phyloP scores from a whole-genome alignment of 352 stramenopile species.

The Pythium graminicola region DNA sequence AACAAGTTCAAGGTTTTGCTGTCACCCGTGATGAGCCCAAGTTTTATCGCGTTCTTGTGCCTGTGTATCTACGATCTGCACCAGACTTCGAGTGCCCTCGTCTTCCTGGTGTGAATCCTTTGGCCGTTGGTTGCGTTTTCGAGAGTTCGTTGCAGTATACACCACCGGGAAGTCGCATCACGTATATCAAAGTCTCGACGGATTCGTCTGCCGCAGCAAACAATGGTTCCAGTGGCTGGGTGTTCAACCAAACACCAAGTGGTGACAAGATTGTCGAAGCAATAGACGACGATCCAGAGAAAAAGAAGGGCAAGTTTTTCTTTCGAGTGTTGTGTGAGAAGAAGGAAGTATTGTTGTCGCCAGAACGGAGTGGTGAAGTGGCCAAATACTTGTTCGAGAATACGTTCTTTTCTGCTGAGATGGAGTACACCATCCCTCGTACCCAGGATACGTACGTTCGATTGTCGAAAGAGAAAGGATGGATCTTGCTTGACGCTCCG shows the following conservation, averaged over 20 bases:
- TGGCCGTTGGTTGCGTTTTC: slow-evolving; percentile 66
- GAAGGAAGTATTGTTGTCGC: slow-evolving; percentile 70
- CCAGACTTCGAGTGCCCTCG: slow-evolving; percentile 74
- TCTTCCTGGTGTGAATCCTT: slow-evolving; percentile 52
- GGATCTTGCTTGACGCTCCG: slow-evolving; percentile 47
- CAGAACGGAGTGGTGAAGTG: slow-evolving; percentile 57
- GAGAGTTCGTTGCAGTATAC: slow-evolving; percentile 76
- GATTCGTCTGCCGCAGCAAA: slow-evolving; percentile 33
- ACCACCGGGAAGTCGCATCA: slow-evolving; percentile 64
- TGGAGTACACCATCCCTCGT: slow-evolving; percentile 72
- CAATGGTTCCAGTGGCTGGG: slow-evolving; percentile 47
- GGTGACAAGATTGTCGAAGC: slow-evolving; percentile 63
- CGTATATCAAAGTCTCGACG: slow-evolving; percentile 72
- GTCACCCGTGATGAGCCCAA: slow-evolving; percentile 61
- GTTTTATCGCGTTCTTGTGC: slow-evolving; percentile 68
- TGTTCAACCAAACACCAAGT: slow-evolving; percentile 59
- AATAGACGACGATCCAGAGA: slow-evolving; percentile 65
- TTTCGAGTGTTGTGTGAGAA: slow-evolving; percentile 63
- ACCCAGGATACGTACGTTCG: slow-evolving; percentile 69
- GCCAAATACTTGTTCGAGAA: slow-evolving; percentile 56
- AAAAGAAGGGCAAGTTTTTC: slow-evolving; percentile 79
- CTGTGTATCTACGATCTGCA: slow-evolving; percentile 58
- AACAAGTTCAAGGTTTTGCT: slow-evolving; percentile 66
- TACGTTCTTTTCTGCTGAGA: slow-evolving; percentile 70
- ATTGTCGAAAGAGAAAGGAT: slow-evolving; percentile 73